Percentiles rank a stretch among this genome's conserved stretches.
phyloP scores from a whole-genome alignment of 2,329 filamentous ascomycete genomes.

The Cryphonectria nitschkei region DNA sequence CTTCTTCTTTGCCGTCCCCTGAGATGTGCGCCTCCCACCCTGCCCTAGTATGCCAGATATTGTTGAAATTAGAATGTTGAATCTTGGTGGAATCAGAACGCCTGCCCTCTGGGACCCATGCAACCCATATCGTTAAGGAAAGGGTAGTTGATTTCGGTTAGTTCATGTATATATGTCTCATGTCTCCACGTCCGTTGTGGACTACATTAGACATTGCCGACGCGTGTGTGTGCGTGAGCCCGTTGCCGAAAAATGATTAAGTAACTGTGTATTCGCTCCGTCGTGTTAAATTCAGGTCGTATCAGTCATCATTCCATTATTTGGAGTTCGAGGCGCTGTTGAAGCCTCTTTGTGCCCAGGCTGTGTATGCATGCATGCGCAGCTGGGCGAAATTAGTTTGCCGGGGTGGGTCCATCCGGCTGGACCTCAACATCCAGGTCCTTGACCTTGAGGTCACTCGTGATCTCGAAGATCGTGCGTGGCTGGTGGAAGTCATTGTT shows the following conservation, averaged over 20 bases:
- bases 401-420: constrained; percentile 29
- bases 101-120: constrained; percentile 37
- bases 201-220: constrained; percentile 23
- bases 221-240: not conserved
- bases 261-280: constrained; percentile 28
- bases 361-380: not conserved
- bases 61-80: constrained; percentile 38
- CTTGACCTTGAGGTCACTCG: constrained; percentile 74
- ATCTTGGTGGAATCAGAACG: constrained; percentile 29
- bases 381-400: constrained; percentile 15
- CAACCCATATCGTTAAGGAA: constrained; percentile 40
- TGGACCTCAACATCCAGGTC: constrained; percentile 57
- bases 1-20: not conserved
- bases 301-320: constrained; percentile 31
- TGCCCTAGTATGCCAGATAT: constrained; percentile 19
- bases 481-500: constrained; percentile 96
- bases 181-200: constrained; percentile 1
- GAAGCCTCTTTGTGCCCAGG: constrained; percentile 28
- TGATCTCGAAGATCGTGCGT: constrained; percentile 80
- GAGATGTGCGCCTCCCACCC: not conserved
- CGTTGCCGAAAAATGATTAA: constrained; percentile 23
- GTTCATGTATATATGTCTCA: constrained; percentile 11
- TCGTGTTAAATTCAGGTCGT: constrained; percentile 33
- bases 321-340: constrained; percentile 22
- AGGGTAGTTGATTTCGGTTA: constrained; percentile 12